Percentiles rank a stretch among this genome's conserved stretches.
These are phyloP conservation scores for Lathyrus aphaca DNA, from an alignment of 306 rosid species.

Conservation along the genomic window DNA sequence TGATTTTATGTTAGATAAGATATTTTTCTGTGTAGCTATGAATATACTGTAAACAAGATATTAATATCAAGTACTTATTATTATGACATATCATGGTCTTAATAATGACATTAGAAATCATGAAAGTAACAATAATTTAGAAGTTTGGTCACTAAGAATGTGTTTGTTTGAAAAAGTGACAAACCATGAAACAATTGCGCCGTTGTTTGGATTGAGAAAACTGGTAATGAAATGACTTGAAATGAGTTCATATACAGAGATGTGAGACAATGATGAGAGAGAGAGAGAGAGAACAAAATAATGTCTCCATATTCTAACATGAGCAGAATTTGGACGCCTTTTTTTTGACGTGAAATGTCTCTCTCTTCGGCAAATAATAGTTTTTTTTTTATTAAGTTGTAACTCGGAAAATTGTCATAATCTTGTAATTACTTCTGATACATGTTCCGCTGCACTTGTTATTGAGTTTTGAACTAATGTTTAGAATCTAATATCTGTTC, in stretches of 20 bases:
- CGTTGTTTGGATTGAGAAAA: neutral
- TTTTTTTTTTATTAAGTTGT: too few species aligned
- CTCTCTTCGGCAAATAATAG: too few species aligned
- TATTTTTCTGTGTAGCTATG: neutral
- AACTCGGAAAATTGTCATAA: too few species aligned
- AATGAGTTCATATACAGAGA: neutral
- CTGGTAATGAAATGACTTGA: neutral
- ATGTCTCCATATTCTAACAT: slow-evolving; percentile 4
- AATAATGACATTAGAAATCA: neutral
- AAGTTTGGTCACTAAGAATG: neutral
- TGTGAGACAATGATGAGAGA: neutral
- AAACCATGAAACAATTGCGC: slow-evolving; percentile 7
- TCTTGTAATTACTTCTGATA: too few species aligned
- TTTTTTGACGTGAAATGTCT: neutral
- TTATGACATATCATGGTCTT: too few species aligned
- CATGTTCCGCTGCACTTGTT: too few species aligned
- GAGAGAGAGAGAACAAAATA: neutral
- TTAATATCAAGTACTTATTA: too few species aligned
- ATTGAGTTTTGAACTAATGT: too few species aligned
- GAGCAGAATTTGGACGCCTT: neutral
- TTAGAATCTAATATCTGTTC: too few species aligned
- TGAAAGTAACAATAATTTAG: neutral
- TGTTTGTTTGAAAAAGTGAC: neutral
- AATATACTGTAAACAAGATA: neutral
- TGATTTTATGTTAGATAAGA: neutral